Percentiles rank a stretch among this genome's conserved stretches.
Evolutionary conservation across 2,329 filamentous ascomycete genomes (phyloP).

Genomic region (Verticillium nonalfalfae): DNA sequence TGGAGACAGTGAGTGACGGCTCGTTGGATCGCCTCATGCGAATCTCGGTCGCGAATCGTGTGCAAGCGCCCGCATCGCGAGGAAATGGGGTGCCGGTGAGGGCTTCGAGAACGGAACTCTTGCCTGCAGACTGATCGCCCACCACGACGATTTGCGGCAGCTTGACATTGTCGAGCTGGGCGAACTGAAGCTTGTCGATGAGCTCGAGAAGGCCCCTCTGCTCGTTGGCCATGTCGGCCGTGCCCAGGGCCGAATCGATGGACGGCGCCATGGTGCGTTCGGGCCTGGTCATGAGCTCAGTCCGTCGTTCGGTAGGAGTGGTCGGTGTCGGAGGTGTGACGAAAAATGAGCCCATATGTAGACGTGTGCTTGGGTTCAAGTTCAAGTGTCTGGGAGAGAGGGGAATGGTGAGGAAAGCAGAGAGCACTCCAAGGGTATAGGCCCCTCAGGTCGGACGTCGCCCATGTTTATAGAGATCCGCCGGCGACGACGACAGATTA

Average conservation of each 20-base stretch:
- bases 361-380: background rate
- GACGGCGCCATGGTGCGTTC: constrained; percentile 25
- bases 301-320: background rate
- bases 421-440: background rate
- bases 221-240: constrained; percentile 44
- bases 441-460: background rate
- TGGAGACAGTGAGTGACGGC: constrained; percentile 39
- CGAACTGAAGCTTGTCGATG: constrained; percentile 48
- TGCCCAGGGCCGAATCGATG: constrained; percentile 41
- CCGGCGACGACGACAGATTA: background rate
- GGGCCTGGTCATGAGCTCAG: constrained; percentile 13
- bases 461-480: background rate
- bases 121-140: constrained; percentile 58
- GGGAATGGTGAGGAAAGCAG: background rate
- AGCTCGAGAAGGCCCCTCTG: constrained; percentile 52
- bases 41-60: constrained; percentile 55
- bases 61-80: constrained; percentile 53
- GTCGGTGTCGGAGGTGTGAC: background rate
- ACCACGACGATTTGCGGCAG: constrained; percentile 59
- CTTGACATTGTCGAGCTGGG: constrained; percentile 44
- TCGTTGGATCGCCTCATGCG: constrained; percentile 42
- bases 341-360: constrained; percentile 1
- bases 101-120: constrained; percentile 59
- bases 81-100: constrained; percentile 57
- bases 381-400: background rate